A percentile compares a stretch with the other conserved stretches of the same genome.
phyloP scores from a whole-genome alignment of 768 basidiomycete genomes.

The Lyophyllum semitale region DNA sequence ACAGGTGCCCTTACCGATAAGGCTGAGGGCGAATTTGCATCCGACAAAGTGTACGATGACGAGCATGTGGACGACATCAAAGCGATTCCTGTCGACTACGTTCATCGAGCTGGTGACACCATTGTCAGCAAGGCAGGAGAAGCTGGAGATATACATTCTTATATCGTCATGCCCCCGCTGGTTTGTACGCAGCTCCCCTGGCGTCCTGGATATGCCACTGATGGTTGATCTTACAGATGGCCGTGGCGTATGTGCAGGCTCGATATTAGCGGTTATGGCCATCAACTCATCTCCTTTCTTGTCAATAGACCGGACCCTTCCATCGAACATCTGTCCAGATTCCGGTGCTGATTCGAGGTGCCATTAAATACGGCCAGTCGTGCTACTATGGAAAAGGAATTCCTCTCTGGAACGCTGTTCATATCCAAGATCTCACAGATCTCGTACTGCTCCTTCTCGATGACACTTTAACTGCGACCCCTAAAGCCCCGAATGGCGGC shows the following conservation, averaged over 20 bases:
- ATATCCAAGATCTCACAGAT: conserved; percentile 14
- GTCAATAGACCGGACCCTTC: conserved; percentile 14
- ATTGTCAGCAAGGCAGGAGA: conserved; percentile 13
- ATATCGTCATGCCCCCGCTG: conserved; percentile 17
- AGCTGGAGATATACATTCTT: conserved; percentile 14
- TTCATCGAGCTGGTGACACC: conserved; percentile 15
- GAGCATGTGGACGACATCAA: conserved; percentile 17
- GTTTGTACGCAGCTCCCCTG: conserved; percentile 6
- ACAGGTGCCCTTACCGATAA: conserved; percentile 15
- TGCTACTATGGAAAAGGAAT: conserved; percentile 16
- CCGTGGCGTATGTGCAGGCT: conserved; percentile 11
- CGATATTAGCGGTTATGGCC: not conserved
- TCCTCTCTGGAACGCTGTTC: conserved; percentile 17
- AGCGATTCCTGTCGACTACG: conserved; percentile 16
- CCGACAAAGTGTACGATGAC: conserved; percentile 16
- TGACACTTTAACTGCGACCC: conserved; percentile 10
- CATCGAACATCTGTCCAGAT: conserved; percentile 19
- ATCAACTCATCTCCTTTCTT: not conserved
- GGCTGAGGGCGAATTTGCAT: conserved; percentile 11
- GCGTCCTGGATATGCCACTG: not conserved
- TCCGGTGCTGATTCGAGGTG: conserved; percentile 15
- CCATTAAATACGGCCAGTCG: conserved; percentile 11
- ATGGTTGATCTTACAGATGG: conserved; percentile 8
- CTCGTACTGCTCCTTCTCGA: conserved; percentile 13
- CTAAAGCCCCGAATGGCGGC: conserved; percentile 10